Base-by-base conservation (phyloP, 179 eudicot genomes). In the Spinacia oleracea region DNA sequence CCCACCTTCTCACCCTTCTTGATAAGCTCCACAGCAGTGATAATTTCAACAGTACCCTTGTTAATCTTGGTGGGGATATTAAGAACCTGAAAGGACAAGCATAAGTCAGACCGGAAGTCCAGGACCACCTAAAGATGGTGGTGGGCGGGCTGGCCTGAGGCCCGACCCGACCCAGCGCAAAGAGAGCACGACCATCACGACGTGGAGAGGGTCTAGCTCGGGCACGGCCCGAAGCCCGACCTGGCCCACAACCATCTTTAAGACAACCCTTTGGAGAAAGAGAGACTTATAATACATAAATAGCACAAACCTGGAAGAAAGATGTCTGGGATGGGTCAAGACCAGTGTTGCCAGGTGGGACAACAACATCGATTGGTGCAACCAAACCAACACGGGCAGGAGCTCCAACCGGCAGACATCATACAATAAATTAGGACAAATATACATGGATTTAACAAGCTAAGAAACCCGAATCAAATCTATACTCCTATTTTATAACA, bases 321-420 rank as follows among this genome's bases (percentile, higher is more conserved):
- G 97, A 92, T 32, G 98, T 93, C 88, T 93, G 98, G 59, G 98
- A 93, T 12, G 98, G 98, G 72, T 93, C 97, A 9, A 93, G 98
- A 63, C 98, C 98, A 80, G 97, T 93, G 89, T 92, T 93, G 73
- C 98, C 98, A 23, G 98, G 98, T 16, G 97, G 98, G 83, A 93
- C 98, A 45, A 92, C 92, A 0, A 93, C 98, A 87, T 93, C 97
- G 72, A 89, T 84, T 5, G 97, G 98, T 48, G 98, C 98, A 25
- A 93, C 87, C 79, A 93, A 82, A 79, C 98, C 98, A 75, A 93
- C 98, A 87, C 96, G 95, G 67, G 98, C 97, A 77, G 98, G 98
- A 50, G 98, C 98, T 80, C 97, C 98, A 71, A 93, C 98, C 97
- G 92, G 76, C 70, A 35, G 31, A 70, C 4, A 60, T n/a, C 12